Conservation (phyloP, 306 rosid species). For the Sphenostylis stenocarpa region DNA sequence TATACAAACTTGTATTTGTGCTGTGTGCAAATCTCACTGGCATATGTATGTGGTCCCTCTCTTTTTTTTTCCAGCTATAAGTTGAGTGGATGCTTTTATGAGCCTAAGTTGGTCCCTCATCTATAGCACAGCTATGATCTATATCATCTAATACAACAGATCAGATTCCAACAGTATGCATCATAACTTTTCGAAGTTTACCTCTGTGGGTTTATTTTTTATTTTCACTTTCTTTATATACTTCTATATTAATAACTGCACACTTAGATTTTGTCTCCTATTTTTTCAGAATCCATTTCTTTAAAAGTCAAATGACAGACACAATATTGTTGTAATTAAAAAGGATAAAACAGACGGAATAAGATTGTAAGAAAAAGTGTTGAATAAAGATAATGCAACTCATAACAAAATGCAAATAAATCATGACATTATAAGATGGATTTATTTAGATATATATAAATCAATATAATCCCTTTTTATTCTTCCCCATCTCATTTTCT, state of each 20-base stretch:
- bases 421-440: not conserved
- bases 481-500: not conserved
- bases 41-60: constrained; percentile 54
- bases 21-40: constrained; percentile 68
- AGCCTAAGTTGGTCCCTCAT: constrained; percentile 82
- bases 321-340: too few species aligned
- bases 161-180: constrained; percentile 34
- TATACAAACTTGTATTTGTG: constrained; percentile 30
- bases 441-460: not conserved
- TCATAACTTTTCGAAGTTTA: constrained; percentile 38
- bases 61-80: constrained; percentile 24
- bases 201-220: not conserved
- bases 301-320: too few species aligned
- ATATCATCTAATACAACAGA: constrained; percentile 28
- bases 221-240: not conserved
- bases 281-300: not conserved
- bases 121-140: constrained; percentile 43
- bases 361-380: too few species aligned
- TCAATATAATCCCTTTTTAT: not conserved
- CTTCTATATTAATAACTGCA: not conserved
- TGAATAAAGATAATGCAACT: not conserved
- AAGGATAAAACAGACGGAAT: too few species aligned
- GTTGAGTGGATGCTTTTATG: constrained; percentile 64
- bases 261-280: not conserved
- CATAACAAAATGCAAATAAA: not conserved